These are phyloP conservation scores for Quercus parvula DNA, from an alignment of 306 rosid species.

Conservation along the genomic window DNA sequence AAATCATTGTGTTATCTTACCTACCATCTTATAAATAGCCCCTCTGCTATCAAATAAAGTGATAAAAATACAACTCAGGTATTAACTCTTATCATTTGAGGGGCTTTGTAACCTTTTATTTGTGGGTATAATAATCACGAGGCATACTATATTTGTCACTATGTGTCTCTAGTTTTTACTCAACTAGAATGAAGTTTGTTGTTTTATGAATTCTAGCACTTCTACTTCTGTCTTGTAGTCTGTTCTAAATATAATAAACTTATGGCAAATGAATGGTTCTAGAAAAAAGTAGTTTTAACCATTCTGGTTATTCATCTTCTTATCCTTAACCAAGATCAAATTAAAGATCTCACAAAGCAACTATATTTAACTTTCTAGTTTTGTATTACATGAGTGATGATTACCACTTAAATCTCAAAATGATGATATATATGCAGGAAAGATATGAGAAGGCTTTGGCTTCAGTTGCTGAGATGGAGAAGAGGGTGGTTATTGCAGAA, in stretches of 20 bases:
- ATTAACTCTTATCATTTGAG: neutral
- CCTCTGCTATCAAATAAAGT: neutral
- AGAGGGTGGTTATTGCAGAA: slow-evolving; percentile 82
- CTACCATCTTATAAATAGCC: neutral
- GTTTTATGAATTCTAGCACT: neutral
- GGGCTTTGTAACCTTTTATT: neutral
- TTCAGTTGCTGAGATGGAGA: slow-evolving; percentile 69
- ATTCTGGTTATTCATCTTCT: neutral
- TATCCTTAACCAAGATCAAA: slow-evolving; percentile 1
- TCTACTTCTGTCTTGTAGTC: neutral
- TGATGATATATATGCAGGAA: slow-evolving; percentile 59
- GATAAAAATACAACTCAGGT: neutral
- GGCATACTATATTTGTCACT: neutral
- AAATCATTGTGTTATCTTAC: neutral
- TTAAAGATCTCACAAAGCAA: slow-evolving; percentile 22
- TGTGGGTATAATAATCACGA: neutral
- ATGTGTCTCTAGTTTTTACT: neutral
- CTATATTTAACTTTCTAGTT: neutral
- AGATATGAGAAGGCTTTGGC: slow-evolving; percentile 77
- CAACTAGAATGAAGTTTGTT: neutral
- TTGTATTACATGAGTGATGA: slow-evolving; percentile 14
- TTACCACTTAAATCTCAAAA: slow-evolving; percentile 33
- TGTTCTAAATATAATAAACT: too few relatives aligned
- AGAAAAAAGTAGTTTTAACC: neutral
- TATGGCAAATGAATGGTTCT: too few relatives aligned